Conservation (phyloP, 2,329 filamentous ascomycete genomes). For the Kalmusia sp. region DNA sequence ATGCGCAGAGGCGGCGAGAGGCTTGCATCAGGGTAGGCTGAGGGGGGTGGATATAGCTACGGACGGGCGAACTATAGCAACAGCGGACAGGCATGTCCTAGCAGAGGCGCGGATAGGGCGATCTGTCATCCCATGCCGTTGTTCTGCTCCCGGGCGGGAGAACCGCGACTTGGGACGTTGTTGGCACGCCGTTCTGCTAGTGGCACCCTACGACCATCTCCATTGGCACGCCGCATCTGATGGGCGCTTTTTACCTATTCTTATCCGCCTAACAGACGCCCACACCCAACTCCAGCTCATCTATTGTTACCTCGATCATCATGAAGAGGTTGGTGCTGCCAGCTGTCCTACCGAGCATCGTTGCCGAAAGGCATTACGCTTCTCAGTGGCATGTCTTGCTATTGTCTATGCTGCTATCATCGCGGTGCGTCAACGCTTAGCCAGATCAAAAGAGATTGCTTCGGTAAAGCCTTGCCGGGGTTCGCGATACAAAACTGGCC, state of each 20-base stretch:
- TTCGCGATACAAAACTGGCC: not conserved
- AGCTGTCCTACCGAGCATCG: not conserved
- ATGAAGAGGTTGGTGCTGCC: not conserved
- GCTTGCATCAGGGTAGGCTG: not conserved
- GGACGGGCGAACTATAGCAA: not conserved
- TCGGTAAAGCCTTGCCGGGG: not conserved
- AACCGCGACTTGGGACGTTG: slow-evolving; percentile 2
- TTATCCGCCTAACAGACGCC: not conserved
- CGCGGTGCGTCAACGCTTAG: not conserved
- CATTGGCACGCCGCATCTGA: not conserved
- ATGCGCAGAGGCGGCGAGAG: not conserved
- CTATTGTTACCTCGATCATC: not conserved
- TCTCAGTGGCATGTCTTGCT: not conserved
- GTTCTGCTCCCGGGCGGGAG: not conserved
- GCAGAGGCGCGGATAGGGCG: not conserved
- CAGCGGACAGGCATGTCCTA: not conserved
- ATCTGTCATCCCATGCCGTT: slow-evolving; percentile 3
- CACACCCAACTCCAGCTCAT: not conserved
- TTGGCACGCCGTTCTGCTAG: not conserved
- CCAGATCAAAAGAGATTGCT: not conserved
- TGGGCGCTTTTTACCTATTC: slow-evolving; percentile 1
- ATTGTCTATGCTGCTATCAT: not conserved
- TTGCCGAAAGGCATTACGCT: not conserved
- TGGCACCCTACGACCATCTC: not conserved
- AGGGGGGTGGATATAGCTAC: not conserved